A percentile compares a stretch with the other conserved stretches of the same genome.
phyloP scores from a whole-genome alignment of 164 flowering plant genomes.

The Vitis cinerea region DNA sequence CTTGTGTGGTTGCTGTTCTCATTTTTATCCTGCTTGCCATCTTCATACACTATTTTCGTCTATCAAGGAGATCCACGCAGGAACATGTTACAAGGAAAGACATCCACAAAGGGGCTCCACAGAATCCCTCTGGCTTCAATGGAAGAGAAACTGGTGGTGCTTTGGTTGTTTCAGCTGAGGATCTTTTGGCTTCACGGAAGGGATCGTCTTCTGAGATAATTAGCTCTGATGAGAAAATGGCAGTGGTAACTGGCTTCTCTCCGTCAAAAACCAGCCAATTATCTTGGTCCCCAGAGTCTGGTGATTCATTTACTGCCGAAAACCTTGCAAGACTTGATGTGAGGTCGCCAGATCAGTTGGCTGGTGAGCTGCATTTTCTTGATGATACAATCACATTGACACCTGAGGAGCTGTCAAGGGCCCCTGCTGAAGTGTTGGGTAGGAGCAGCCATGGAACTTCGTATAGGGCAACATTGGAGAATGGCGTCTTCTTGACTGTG shows the following conservation, averaged over 20 bases:
- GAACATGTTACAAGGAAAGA: conserved; percentile 40
- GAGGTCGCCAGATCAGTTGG: conserved; percentile 81
- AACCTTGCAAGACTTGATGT: conserved; percentile 68
- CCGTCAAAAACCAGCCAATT: conserved; percentile 68
- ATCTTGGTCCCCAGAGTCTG: conserved; percentile 92
- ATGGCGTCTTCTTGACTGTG: conserved; percentile 82
- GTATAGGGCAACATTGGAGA: conserved; percentile 81
- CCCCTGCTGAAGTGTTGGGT: conserved; percentile 99
- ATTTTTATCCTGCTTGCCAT: conserved; percentile 68
- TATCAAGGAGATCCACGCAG: conserved; percentile 39
- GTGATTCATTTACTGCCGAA: conserved; percentile 72
- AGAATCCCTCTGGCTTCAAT: conserved; percentile 40
- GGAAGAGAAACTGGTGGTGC: conserved; percentile 53
- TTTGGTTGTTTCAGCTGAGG: conserved; percentile 74
- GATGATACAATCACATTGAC: conserved; percentile 77
- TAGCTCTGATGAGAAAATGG: conserved; percentile 65
- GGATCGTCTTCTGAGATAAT: conserved; percentile 76
- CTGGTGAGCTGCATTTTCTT: conserved; percentile 88
- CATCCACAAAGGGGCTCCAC: conserved; percentile 19
- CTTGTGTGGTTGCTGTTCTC: conserved; percentile 57
- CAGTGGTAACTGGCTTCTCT: conserved; percentile 59
- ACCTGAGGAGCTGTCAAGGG: conserved; percentile 90
- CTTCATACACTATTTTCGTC: conserved; percentile 50
- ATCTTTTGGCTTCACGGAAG: conserved; percentile 64
- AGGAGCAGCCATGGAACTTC: conserved; percentile 99